Conservation (phyloP, 2,329 filamentous ascomycete genomes). For the Aspergillus sp. region DNA sequence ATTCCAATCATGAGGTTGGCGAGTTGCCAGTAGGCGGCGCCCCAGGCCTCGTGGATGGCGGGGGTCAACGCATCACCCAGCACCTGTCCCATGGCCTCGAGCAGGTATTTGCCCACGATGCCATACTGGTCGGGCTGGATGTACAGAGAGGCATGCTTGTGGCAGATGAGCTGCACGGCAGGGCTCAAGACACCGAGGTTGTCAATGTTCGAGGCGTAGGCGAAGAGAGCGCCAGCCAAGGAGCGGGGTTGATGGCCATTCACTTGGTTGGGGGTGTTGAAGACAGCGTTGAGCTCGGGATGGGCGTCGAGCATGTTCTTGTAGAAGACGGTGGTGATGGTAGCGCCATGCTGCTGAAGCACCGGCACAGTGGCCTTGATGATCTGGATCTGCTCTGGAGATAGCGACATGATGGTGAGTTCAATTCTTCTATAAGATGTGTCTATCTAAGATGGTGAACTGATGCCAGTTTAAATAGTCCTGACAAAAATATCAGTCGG, state of each 20-base stretch:
- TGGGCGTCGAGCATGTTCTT: conserved; percentile 61
- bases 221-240: conserved; percentile 63
- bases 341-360: conserved; percentile 61
- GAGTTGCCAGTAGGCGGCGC: conserved; percentile 66
- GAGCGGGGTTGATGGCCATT: conserved; percentile 66
- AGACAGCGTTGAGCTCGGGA: conserved; percentile 64
- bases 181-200: conserved; percentile 57
- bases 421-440: too few relatives aligned
- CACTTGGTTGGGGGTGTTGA: conserved; percentile 66
- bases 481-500: too few relatives aligned
- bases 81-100: conserved; percentile 62
- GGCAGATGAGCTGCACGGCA: conserved; percentile 63
- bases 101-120: conserved; percentile 64
- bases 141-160: conserved; percentile 69
- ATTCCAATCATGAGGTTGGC: conserved; percentile 67
- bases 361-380: conserved; percentile 68
- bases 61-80: conserved; percentile 64
- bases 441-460: too few relatives aligned
- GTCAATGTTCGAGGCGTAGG: conserved; percentile 68
- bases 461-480: too few relatives aligned
- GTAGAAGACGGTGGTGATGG: conserved; percentile 70
- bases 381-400: conserved; percentile 57
- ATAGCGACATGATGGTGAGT: conserved; percentile 35
- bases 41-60: conserved; percentile 64
- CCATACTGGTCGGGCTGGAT: conserved; percentile 66